Conservation (phyloP, 2,329 filamentous ascomycete genomes). For the Torrubiellomyces zombiae region DNA sequence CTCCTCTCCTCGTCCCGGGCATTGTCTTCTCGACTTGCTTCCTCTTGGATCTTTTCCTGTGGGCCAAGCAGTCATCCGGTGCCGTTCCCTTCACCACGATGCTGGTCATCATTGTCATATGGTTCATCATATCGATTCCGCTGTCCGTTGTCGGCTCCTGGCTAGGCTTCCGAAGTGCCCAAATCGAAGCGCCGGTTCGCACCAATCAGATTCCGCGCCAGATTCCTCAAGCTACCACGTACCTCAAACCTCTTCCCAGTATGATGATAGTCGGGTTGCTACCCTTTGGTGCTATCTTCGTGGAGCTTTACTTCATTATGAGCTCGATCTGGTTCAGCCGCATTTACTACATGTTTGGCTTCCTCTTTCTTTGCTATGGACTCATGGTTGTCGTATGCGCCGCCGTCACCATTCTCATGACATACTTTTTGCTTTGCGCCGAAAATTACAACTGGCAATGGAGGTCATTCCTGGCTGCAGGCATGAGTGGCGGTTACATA, state of each 20-base stretch:
- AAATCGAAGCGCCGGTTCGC: constrained; percentile 65
- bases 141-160: constrained; percentile 81
- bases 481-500: constrained; percentile 80
- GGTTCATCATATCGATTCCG: constrained; percentile 93
- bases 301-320: constrained; percentile 99
- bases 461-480: constrained; percentile 82
- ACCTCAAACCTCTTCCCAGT: constrained; percentile 72
- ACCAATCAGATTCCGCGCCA: constrained; percentile 98
- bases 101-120: constrained; percentile 82
- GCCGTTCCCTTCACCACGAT: constrained; percentile 95
- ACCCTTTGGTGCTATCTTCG: constrained; percentile 92
- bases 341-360: constrained; percentile 99
- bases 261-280: constrained; percentile 85
- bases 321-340: constrained; percentile 96
- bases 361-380: constrained; percentile 93
- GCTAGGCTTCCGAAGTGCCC: constrained; percentile 67
- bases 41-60: constrained; percentile 88
- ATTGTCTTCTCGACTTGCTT: constrained; percentile 83
- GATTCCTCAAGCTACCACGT: constrained; percentile 70
- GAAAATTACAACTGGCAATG: constrained; percentile 99
- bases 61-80: constrained; percentile 81
- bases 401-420: constrained; percentile 79
- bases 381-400: constrained; percentile 94
- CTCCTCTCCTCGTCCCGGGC: constrained; percentile 69
- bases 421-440: constrained; percentile 88